These are phyloP conservation scores for Aspergillus transmontanensis DNA, from an alignment of 2,329 filamentous ascomycete genomes.

Conservation along the genomic window DNA sequence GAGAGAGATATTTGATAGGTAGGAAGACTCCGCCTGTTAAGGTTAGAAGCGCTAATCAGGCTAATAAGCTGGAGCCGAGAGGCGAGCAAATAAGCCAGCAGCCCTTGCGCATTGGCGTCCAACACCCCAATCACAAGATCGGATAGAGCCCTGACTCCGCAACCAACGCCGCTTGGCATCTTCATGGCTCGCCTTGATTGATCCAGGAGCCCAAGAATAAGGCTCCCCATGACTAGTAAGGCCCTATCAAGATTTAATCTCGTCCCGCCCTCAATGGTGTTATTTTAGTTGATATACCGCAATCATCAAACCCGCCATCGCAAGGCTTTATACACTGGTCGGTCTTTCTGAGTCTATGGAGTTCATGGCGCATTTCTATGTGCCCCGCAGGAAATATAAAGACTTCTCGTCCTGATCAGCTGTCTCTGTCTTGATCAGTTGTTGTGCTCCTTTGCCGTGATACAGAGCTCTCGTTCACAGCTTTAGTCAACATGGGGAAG, in stretches of 20 bases:
- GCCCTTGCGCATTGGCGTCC: not conserved
- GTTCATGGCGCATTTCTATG: not conserved
- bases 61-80: not conserved
- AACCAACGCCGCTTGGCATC: slow-evolving; percentile 1
- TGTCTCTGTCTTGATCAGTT: not conserved
- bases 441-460: not conserved
- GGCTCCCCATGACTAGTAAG: slow-evolving; percentile 1
- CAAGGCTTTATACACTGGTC: not conserved
- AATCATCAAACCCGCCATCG: not conserved
- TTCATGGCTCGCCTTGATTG: slow-evolving; percentile 7
- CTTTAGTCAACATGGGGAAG: slow-evolving; percentile 6
- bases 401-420: not conserved
- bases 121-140: slow-evolving; percentile 1
- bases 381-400: not conserved
- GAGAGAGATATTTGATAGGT: not conserved
- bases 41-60: not conserved
- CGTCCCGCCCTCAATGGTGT: slow-evolving; percentile 4
- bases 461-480: not conserved
- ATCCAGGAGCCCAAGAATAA: not conserved
- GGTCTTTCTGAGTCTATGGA: not conserved
- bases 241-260: not conserved
- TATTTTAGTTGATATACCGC: slow-evolving; percentile 9
- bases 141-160: not conserved
- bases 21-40: not conserved
- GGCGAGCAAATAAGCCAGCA: not conserved